Percentiles rank a stretch among this genome's conserved stretches.
Conservation (phyloP, 345 rosid genomes). For the Eucalyptus grandis region DNA sequence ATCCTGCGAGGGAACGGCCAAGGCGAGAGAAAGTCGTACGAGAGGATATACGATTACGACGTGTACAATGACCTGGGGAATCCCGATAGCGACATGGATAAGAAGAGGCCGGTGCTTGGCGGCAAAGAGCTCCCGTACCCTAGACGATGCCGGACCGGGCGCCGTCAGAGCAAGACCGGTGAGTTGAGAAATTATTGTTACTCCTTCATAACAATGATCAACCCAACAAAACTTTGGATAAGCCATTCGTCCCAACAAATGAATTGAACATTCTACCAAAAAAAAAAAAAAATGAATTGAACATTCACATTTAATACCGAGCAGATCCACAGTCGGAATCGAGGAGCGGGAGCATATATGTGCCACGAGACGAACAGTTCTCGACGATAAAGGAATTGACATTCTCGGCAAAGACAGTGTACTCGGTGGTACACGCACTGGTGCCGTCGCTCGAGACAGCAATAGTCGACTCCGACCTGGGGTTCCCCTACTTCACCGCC, state of each 20-base stretch:
- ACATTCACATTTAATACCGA: neutral
- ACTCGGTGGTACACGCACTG: slow-evolving; percentile 44
- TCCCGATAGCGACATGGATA: slow-evolving; percentile 22
- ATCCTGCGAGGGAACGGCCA: slow-evolving; percentile 42
- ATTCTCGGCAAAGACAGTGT: slow-evolving; percentile 49
- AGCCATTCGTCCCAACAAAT: neutral
- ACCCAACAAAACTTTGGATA: neutral
- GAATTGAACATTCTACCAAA: neutral
- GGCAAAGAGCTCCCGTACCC: slow-evolving; percentile 34
- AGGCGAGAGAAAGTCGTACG: slow-evolving; percentile 40
- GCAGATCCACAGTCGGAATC: neutral
- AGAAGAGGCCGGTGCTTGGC: slow-evolving; percentile 28
- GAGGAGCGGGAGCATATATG: slow-evolving; percentile 17
- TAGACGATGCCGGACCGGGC: slow-evolving; percentile 35
- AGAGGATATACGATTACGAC: slow-evolving; percentile 75
- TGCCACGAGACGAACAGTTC: slow-evolving; percentile 76
- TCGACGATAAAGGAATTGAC: slow-evolving; percentile 29
- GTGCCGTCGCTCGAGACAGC: slow-evolving; percentile 34
- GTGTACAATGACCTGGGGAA: slow-evolving; percentile 77
- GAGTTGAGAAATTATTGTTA: neutral
- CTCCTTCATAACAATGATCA: neutral
- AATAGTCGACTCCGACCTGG: slow-evolving; percentile 18
- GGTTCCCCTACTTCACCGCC: slow-evolving; percentile 53
- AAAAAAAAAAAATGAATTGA: neutral
- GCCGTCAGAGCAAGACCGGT: slow-evolving; percentile 8